These are phyloP conservation scores for Arthroderma sp. DNA, from an alignment of 2,329 filamentous ascomycete genomes.

Conservation along the genomic window DNA sequence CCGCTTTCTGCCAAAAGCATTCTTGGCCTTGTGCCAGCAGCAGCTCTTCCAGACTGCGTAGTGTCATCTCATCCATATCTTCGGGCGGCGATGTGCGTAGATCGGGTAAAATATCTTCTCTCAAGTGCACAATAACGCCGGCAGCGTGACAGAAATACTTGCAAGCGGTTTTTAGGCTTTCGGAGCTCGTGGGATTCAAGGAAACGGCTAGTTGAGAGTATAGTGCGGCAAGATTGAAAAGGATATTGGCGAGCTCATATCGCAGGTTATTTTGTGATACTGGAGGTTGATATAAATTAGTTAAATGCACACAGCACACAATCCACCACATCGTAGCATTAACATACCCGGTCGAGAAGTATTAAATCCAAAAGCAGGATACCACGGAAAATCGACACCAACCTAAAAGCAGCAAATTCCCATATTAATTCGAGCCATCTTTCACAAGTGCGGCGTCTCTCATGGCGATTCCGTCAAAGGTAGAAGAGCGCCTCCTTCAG, in stretches of 20 bases:
- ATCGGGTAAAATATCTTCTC: conserved; percentile 64
- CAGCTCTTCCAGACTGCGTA: conserved; percentile 70
- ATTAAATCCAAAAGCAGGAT: conserved; percentile 83
- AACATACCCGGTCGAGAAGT: conserved; percentile 50
- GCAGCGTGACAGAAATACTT: conserved; percentile 83
- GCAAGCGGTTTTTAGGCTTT: conserved; percentile 76
- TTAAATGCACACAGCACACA: background rate
- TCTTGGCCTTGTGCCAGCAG: conserved; percentile 89
- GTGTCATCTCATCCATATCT: conserved; percentile 83
- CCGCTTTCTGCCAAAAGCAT: conserved; percentile 96
- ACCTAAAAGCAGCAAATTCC: conserved; percentile 42
- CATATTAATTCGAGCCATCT: background rate
- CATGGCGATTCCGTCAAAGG: too few relatives aligned
- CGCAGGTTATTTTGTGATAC: conserved; percentile 53
- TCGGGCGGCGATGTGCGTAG: conserved; percentile 74
- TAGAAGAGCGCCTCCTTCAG: too few relatives aligned
- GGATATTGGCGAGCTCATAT: conserved; percentile 79
- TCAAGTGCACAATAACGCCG: conserved; percentile 68
- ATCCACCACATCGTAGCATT: background rate
- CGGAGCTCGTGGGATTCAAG: conserved; percentile 61
- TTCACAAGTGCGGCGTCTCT: too few relatives aligned
- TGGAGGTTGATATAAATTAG: conserved; percentile 11
- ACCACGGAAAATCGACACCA: conserved; percentile 93
- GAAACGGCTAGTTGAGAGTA: conserved; percentile 85
- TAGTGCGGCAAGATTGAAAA: conserved; percentile 85